Conservation (phyloP, 768 basidiomycete genomes). For the Pleurotus sapidus region DNA sequence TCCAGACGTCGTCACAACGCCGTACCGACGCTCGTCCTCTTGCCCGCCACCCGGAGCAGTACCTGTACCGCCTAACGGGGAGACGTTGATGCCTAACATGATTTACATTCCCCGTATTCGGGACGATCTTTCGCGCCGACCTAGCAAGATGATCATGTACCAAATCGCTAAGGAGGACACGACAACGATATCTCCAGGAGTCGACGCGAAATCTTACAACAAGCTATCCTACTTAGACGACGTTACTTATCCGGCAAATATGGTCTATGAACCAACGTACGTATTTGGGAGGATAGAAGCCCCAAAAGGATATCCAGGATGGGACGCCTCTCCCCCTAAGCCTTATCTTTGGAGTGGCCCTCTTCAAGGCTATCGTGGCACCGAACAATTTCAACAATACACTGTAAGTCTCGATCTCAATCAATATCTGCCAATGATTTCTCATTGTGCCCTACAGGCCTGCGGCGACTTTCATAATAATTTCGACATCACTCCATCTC, state of each 20-base stretch:
- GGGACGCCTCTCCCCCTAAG: constrained; percentile 4
- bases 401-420: too few relatives aligned
- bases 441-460: too few relatives aligned
- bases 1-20: not conserved
- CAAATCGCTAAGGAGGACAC: not conserved
- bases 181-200: not conserved
- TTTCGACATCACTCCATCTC: too few relatives aligned
- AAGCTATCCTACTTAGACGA: not conserved
- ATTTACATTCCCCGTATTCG: not conserved
- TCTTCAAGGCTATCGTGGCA: not conserved
- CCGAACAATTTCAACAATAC: not conserved
- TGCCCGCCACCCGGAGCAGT: constrained; percentile 35
- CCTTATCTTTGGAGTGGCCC: constrained; percentile 4
- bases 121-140: constrained; percentile 6
- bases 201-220: not conserved
- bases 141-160: constrained; percentile 4
- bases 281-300: not conserved
- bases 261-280: not conserved
- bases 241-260: not conserved
- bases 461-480: too few relatives aligned
- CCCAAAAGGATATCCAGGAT: not conserved
- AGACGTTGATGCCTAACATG: not conserved
- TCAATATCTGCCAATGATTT: too few relatives aligned
- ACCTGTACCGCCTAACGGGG: constrained; percentile 17
- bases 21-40: constrained; percentile 33